These are phyloP conservation scores for Aspergillus texensis DNA, from an alignment of 2,329 filamentous ascomycete species.

Conservation along the genomic window DNA sequence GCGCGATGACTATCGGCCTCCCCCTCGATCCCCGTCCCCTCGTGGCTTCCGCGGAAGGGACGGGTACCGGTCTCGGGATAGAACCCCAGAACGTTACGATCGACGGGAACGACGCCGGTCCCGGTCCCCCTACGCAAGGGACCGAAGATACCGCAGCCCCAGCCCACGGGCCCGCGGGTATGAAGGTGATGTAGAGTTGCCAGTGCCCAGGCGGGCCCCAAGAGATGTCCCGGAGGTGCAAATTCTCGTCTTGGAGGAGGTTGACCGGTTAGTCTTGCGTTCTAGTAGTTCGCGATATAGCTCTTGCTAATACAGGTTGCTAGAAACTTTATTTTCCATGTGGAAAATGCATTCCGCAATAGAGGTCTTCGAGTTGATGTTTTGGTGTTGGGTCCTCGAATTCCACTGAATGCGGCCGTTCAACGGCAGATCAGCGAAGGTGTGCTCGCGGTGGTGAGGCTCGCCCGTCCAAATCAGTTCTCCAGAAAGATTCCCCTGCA, in stretches of 20 bases:
- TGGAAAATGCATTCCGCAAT: constrained; percentile 73
- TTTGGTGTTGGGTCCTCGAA: constrained; percentile 75
- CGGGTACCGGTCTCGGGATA: constrained; percentile 57
- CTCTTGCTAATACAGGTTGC: constrained; percentile 1
- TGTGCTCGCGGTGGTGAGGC: constrained; percentile 79
- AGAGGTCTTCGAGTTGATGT: constrained; percentile 75
- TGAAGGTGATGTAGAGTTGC: constrained; percentile 64
- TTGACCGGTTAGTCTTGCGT: constrained; percentile 56
- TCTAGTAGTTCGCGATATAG: background rate
- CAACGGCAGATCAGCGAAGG: constrained; percentile 85
- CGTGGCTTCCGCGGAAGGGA: constrained; percentile 65
- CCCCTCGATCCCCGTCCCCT: constrained; percentile 60
- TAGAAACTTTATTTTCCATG: constrained; percentile 78
- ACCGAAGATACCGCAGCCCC: constrained; percentile 69
- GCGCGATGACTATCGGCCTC: constrained; percentile 68
- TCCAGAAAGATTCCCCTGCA: constrained; percentile 77
- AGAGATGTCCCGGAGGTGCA: constrained; percentile 86
- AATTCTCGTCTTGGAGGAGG: constrained; percentile 77
- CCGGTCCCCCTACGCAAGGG: constrained; percentile 66
- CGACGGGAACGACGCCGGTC: constrained; percentile 65
- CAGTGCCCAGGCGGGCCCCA: constrained; percentile 73
- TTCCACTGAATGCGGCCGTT: constrained; percentile 77
- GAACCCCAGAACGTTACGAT: constrained; percentile 55
- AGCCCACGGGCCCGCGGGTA: constrained; percentile 63
- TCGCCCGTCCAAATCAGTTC: constrained; percentile 70